These are phyloP conservation scores for Torulaspora franciscae DNA, from an alignment of 805 yeast genomes.

Conservation along the genomic window DNA sequence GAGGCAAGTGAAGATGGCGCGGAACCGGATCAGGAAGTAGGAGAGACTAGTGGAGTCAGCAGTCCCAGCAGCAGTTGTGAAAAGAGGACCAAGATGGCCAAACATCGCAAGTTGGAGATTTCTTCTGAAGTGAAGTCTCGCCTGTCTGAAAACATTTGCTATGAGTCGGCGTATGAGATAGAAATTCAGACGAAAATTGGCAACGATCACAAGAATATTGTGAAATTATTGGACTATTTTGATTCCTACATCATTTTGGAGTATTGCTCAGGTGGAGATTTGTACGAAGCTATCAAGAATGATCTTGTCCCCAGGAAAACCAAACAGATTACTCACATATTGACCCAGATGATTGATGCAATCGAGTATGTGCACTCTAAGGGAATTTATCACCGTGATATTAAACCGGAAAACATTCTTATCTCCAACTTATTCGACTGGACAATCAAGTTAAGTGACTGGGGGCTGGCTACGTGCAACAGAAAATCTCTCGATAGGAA, in stretches of 20 bases:
- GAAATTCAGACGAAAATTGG: slow-evolving; percentile 61
- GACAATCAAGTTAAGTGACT: slow-evolving; percentile 61
- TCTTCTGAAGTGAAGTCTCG: slow-evolving; percentile 33
- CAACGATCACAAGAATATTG: slow-evolving; percentile 49
- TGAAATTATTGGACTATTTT: slow-evolving; percentile 55
- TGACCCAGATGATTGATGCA: slow-evolving; percentile 64
- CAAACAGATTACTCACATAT: slow-evolving; percentile 47
- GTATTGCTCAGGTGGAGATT: slow-evolving; percentile 81
- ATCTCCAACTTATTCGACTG: slow-evolving; percentile 46
- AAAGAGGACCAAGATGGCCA: slow-evolving; percentile 22
- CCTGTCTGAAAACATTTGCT: slow-evolving; percentile 40
- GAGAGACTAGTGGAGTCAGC: slow-evolving; percentile 14
- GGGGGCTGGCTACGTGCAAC: slow-evolving; percentile 62
- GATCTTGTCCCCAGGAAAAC: slow-evolving; percentile 53
- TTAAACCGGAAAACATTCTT: slow-evolving; percentile 75
- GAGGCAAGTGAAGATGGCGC: slow-evolving; percentile 34
- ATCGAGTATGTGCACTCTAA: slow-evolving; percentile 65
- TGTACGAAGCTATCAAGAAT: slow-evolving; percentile 70
- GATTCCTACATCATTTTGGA: slow-evolving; percentile 73
- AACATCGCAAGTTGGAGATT: slow-evolving; percentile 35
- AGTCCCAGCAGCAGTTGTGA: slow-evolving; percentile 21
- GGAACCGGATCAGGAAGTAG: slow-evolving; percentile 13
- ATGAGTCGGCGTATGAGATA: slow-evolving; percentile 67
- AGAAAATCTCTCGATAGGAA: slow-evolving; percentile 66
- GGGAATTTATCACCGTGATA: slow-evolving; percentile 76